These are phyloP conservation scores for Malassezia globosa DNA, from an alignment of 1,284 basidiomycete species.

Conservation along the genomic window DNA sequence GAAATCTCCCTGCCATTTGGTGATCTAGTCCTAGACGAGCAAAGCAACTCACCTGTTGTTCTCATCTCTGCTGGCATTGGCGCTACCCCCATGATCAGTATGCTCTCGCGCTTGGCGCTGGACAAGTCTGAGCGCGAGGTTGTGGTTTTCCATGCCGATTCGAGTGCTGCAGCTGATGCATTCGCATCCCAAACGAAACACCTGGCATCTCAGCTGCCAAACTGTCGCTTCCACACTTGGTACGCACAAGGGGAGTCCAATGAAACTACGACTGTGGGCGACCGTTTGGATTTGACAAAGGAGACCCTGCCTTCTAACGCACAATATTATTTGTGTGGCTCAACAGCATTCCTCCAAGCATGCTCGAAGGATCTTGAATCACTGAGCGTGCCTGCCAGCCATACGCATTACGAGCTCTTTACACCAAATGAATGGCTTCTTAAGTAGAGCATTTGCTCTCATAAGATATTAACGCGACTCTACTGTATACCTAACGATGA, in stretches of 20 bases:
- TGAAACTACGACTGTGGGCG: neutral
- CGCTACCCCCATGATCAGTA: slow-evolving; percentile 11
- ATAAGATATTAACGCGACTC: too few relatives aligned
- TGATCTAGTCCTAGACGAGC: slow-evolving; percentile 2
- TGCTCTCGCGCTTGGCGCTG: slow-evolving; percentile 3
- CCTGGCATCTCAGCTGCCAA: neutral
- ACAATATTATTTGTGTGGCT: slow-evolving; percentile 9
- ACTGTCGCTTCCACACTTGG: neutral
- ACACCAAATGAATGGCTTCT: slow-evolving; percentile 14
- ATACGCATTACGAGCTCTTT: slow-evolving; percentile 11
- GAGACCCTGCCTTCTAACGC: neutral
- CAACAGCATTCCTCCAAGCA: slow-evolving; percentile 1
- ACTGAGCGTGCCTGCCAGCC: neutral
- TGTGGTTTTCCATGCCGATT: neutral
- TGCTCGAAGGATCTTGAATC: neutral
- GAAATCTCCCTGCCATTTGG: slow-evolving; percentile 12
- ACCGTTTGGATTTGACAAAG: neutral
- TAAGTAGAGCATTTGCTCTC: neutral
- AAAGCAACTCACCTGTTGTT: slow-evolving; percentile 1
- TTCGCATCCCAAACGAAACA: neutral
- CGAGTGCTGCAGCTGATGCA: neutral
- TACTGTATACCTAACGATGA: too few relatives aligned
- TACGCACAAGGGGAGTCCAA: neutral
- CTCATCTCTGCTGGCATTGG: slow-evolving; percentile 13
- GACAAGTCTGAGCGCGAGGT: slow-evolving; percentile 2